Evolutionary conservation across 148 eudicot genomes (phyloP).

Genomic region (Silene conica): DNA sequence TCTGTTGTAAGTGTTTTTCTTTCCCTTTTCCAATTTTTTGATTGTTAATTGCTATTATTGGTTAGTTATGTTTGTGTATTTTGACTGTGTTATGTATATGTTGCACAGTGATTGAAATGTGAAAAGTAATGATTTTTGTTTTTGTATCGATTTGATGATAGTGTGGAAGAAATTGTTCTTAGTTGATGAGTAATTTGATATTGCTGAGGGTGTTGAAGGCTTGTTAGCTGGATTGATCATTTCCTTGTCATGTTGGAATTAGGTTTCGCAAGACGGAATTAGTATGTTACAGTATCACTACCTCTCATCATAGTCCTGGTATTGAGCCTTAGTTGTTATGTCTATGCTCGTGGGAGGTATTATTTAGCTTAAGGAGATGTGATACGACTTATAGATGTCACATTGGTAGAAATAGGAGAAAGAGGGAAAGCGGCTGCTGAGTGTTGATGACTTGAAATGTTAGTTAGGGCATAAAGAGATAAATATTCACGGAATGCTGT

Average conservation of each 20-base stretch:
- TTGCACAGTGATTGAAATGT: neutral
- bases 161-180: neutral
- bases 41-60: neutral
- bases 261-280: neutral
- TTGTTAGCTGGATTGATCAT: neutral
- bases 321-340: neutral
- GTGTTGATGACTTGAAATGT: neutral
- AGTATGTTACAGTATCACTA: neutral
- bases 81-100: neutral
- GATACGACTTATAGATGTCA: neutral
- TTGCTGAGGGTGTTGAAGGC: too few species aligned
- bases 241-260: neutral
- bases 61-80: neutral
- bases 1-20: slow-evolving; percentile 46
- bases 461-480: neutral
- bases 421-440: neutral
- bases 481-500: too few species aligned
- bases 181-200: neutral
- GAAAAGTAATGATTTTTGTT: neutral
- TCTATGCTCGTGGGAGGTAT: neutral
- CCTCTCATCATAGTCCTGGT: neutral
- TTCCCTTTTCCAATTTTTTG: neutral
- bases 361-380: neutral
- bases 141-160: neutral
- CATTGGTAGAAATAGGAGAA: too few species aligned